A percentile compares a stretch with the other conserved stretches of the same genome.
These are phyloP conservation scores for Beauveria sp. DNA, from an alignment of 2,329 filamentous ascomycete genomes.

Conservation along the genomic window DNA sequence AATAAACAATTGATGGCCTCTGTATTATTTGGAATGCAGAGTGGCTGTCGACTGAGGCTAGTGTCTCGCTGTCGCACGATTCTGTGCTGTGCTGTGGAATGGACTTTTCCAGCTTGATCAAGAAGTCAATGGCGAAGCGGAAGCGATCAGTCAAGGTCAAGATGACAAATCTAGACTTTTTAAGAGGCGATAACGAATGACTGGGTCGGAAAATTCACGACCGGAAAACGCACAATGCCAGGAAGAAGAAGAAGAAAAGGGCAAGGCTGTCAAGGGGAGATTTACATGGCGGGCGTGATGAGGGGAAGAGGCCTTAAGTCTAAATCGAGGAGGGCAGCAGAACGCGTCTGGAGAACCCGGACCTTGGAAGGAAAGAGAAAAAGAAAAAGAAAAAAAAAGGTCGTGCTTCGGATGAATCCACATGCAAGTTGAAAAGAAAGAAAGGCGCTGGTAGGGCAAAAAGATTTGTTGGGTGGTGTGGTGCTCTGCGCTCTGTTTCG, in stretches of 20 bases:
- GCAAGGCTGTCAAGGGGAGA: too few relatives aligned
- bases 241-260: neutral
- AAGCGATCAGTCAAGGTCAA: neutral
- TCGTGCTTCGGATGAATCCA: neutral
- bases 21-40: neutral
- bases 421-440: neutral
- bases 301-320: constrained; percentile 5
- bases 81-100: constrained; percentile 3
- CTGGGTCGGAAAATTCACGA: neutral
- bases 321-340: neutral
- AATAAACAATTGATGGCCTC: constrained; percentile 3
- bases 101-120: neutral
- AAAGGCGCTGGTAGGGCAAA: neutral
- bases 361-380: neutral
- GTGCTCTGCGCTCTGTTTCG: neutral
- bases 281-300: neutral
- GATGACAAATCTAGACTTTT: neutral
- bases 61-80: neutral
- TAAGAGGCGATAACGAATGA: neutral
- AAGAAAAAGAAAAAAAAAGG: neutral
- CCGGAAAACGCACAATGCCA: neutral
- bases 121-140: neutral
- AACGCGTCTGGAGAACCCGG: neutral
- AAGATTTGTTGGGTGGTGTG: neutral
- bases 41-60: neutral